Percentiles rank a stretch among this genome's conserved stretches.
Evolutionary conservation across 805 yeast genomes (phyloP).

Genomic region (Teunomyces kruisii): DNA sequence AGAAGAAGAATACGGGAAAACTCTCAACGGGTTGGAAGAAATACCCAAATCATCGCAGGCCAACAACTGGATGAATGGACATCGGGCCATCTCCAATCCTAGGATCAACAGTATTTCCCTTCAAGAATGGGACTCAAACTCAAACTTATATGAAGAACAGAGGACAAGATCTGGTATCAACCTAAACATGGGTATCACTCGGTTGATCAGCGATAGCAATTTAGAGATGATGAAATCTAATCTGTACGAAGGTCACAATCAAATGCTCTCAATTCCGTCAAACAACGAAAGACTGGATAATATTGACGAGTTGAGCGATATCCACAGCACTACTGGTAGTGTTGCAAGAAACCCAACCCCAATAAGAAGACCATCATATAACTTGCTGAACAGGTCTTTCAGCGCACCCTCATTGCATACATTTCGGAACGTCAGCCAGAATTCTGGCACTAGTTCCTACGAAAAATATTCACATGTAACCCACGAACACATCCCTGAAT

Average conservation of each 20-base stretch:
- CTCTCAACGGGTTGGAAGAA: conserved; percentile 25
- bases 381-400: conserved; percentile 25
- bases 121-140: conserved; percentile 32
- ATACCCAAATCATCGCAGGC: conserved; percentile 18
- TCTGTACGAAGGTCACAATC: neutral
- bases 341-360: neutral
- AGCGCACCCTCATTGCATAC: conserved; percentile 46
- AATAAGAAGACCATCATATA: conserved; percentile 8
- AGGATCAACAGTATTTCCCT: conserved; percentile 22
- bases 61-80: conserved; percentile 6
- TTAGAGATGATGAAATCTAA: conserved; percentile 7
- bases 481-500: conserved; percentile 1
- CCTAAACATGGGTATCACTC: conserved; percentile 16
- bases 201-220: conserved; percentile 19
- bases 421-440: conserved; percentile 22
- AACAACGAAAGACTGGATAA: conserved; percentile 16
- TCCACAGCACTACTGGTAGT: conserved; percentile 11
- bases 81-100: conserved; percentile 2
- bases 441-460: neutral
- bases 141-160: conserved; percentile 22
- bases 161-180: conserved; percentile 24
- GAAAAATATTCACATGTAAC: conserved; percentile 1
- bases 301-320: conserved; percentile 29
- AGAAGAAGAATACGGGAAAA: neutral
- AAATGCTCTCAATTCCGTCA: conserved; percentile 8